Percentiles rank a stretch among this genome's conserved stretches.
Evolutionary conservation across 2,329 filamentous ascomycete genomes (phyloP).

Genomic region (Alternaria gaisen): DNA sequence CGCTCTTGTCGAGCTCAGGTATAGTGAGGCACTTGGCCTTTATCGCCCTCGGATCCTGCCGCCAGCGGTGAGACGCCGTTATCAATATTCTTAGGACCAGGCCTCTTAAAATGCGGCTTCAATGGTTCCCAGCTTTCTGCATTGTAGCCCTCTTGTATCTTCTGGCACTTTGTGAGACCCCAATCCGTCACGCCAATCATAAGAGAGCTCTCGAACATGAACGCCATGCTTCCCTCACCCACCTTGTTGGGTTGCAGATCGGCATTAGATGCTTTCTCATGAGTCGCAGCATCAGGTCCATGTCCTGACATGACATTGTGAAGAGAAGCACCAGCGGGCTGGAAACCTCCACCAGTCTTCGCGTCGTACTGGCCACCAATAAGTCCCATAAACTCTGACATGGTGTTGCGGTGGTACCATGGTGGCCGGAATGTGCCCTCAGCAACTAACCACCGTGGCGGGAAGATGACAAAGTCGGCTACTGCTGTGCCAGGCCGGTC

Average conservation of each 20-base stretch:
- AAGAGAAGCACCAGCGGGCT: conserved; percentile 69
- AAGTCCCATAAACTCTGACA: conserved; percentile 74
- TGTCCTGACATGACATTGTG: conserved; percentile 81
- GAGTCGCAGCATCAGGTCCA: conserved; percentile 68
- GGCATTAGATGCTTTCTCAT: conserved; percentile 66
- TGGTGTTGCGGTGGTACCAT: conserved; percentile 76
- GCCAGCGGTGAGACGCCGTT: conserved; percentile 31
- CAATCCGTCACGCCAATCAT: conserved; percentile 78
- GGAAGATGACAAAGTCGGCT: conserved; percentile 77
- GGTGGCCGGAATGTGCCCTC: conserved; percentile 76
- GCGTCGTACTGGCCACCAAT: conserved; percentile 70
- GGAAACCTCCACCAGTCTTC: conserved; percentile 66
- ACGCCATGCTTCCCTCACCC: conserved; percentile 71
- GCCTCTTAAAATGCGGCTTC: conserved; percentile 56
- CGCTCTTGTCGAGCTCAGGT: conserved; percentile 18
- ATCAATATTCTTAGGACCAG: conserved; percentile 36
- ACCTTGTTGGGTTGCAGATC: conserved; percentile 66
- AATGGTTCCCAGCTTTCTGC: conserved; percentile 78
- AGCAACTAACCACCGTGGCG: conserved; percentile 74
- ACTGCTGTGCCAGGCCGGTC: conserved; percentile 63
- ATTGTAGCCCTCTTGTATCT: conserved; percentile 77
- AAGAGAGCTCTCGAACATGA: conserved; percentile 72
- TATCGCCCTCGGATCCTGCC: conserved; percentile 30
- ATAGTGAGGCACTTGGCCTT: conserved; percentile 38
- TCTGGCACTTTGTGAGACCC: conserved; percentile 74